Base-by-base conservation (phyloP, 2,329 filamentous ascomycete species). In the Didymella exigua region DNA sequence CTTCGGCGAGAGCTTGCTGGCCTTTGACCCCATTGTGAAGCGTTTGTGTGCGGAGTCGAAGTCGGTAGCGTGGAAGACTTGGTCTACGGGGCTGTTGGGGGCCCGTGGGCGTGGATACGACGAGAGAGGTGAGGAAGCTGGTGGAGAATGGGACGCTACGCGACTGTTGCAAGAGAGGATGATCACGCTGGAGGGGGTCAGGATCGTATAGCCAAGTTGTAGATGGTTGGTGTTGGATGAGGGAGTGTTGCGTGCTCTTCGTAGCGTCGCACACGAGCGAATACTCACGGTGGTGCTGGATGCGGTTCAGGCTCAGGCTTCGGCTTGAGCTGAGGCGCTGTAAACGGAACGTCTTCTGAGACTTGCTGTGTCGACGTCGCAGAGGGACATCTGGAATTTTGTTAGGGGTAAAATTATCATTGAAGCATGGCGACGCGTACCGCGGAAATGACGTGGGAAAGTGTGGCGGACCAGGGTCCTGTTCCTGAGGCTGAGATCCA, bases 1-100 rank as follows among this genome's bases (percentile, higher is more conserved):
- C 13, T 56, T 36, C 7, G 56, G 56, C 8, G 58, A 33, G 40
- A 67, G 45, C 46, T 71, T 69, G 54, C 59, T 65, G 29, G 61
- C 50, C 49, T 71, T 70, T 30, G 70, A 72, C 19, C 70, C 70
- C 70, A 73, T 73, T 29, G 29, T 54, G 5, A n/a, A 42, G 11
- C n/a, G 11, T 31, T 47, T 43, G 34, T 19, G 34, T n/a, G 31
- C 34, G n/a, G 31, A 16, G 18, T 14, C 11, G 31, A n/a, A 9
- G 26, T 18, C 29, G 37, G 19, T 43, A 10, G 18, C 9, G 24
- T 21, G 9, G 42, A 23, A 18, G 43, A 16, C 55, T 16, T 18
- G 21, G 34, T 37, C 16, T 48, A 24, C n/a, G 31, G 43, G 44
- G 18, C 27, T 24, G 34, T 14, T 33, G 36, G 33, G 27, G 33